A percentile compares a stretch with the other conserved stretches of the same genome.
phyloP scores from a whole-genome alignment of 768 basidiomycete genomes.

The Psilocybe subaeruginosa region DNA sequence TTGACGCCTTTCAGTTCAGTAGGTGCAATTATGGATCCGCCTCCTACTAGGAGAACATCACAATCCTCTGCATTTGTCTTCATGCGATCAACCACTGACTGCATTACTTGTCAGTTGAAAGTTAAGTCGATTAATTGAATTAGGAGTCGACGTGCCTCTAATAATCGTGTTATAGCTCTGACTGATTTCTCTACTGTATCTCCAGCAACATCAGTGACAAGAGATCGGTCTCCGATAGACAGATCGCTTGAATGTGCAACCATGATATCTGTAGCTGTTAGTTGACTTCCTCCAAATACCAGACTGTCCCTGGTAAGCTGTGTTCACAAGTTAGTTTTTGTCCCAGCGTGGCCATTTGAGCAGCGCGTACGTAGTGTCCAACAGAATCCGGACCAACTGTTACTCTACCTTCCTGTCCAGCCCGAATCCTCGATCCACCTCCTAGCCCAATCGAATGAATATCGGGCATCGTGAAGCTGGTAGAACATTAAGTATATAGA shows the following conservation, averaged over 20 bases:
- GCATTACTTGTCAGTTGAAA: slow-evolving; percentile 17
- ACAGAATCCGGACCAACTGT: slow-evolving; percentile 69
- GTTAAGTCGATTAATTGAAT: neutral
- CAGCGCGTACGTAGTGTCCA: slow-evolving; percentile 42
- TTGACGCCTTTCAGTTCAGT: slow-evolving; percentile 52
- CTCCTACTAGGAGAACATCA: slow-evolving; percentile 66
- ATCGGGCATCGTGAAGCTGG: slow-evolving; percentile 58
- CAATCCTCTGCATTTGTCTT: slow-evolving; percentile 63
- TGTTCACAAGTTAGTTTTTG: too few species aligned
- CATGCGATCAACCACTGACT: slow-evolving; percentile 61
- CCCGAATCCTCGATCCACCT: slow-evolving; percentile 59
- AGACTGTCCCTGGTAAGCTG: slow-evolving; percentile 44
- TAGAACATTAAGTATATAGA: neutral
- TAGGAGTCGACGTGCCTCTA: slow-evolving; percentile 24
- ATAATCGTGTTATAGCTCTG: slow-evolving; percentile 21
- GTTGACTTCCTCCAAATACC: slow-evolving; percentile 56
- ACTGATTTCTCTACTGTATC: slow-evolving; percentile 19
- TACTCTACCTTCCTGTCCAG: slow-evolving; percentile 37
- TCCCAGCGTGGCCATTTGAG: too few species aligned
- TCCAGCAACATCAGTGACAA: slow-evolving; percentile 16
- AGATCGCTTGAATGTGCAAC: slow-evolving; percentile 31
- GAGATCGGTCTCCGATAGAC: slow-evolving; percentile 22
- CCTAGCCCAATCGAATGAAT: slow-evolving; percentile 63
- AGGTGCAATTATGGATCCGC: slow-evolving; percentile 64
- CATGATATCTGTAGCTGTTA: slow-evolving; percentile 66